Evolutionary conservation across 1,284 basidiomycete genomes (phyloP).

Genomic region (Mycena sp.): DNA sequence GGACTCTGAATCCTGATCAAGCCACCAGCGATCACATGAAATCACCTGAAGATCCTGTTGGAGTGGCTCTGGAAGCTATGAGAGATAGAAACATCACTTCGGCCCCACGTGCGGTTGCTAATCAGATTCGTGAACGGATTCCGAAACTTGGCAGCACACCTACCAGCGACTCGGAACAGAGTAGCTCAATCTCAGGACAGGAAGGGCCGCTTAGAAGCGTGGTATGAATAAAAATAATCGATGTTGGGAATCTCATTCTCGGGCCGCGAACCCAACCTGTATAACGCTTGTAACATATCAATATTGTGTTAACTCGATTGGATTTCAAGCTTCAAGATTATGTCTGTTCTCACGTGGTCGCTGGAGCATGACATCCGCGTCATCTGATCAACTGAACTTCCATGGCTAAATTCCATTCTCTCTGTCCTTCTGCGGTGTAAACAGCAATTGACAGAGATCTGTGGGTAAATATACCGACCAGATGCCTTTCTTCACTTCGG

Average conservation of each 20-base stretch:
- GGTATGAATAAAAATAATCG: neutral
- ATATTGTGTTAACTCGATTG: too few species aligned
- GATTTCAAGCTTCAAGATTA: neutral
- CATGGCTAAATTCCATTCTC: slow-evolving; percentile 1
- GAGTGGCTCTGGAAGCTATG: slow-evolving; percentile 12
- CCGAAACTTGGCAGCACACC: slow-evolving; percentile 19
- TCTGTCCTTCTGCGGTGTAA: too few species aligned
- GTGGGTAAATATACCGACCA: too few species aligned
- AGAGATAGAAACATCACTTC: slow-evolving; percentile 10
- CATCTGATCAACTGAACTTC: slow-evolving; percentile 14
- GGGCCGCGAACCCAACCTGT: too few species aligned
- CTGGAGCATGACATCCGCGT: neutral
- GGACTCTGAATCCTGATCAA: slow-evolving; percentile 63
- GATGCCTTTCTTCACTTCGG: neutral
- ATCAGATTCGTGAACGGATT: slow-evolving; percentile 30
- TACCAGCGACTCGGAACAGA: slow-evolving; percentile 5
- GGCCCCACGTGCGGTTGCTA: slow-evolving; percentile 15
- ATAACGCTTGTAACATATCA: too few species aligned
- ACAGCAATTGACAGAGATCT: too few species aligned
- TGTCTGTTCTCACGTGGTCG: neutral
- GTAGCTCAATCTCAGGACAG: slow-evolving; percentile 17
- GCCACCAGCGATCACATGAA: slow-evolving; percentile 50
- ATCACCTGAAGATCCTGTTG: slow-evolving; percentile 50
- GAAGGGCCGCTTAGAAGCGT: neutral
- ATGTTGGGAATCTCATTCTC: too few species aligned